Evolutionary conservation across 371 early-diverging fungal species (phyloP).

Genomic region (Funneliformis caledonium): DNA sequence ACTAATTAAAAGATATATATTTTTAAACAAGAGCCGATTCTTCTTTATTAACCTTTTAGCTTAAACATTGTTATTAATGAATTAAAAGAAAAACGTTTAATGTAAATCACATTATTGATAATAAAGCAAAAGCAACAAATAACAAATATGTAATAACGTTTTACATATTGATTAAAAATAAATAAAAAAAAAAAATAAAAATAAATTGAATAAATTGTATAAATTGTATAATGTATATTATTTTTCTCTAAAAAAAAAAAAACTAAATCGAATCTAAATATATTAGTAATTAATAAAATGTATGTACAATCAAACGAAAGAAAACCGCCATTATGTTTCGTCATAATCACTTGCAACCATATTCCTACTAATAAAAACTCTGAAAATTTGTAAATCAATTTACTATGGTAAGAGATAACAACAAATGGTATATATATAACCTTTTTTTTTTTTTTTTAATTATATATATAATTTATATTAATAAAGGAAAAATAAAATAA

Average conservation of each 20-base stretch:
- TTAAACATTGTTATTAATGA: too few species aligned
- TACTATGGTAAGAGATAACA: background rate
- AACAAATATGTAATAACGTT: background rate
- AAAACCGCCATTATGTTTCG: background rate
- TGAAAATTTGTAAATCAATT: background rate
- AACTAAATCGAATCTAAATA: background rate
- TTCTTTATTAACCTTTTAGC: too few species aligned
- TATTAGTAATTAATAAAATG: background rate
- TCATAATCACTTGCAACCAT: background rate
- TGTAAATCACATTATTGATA: too few species aligned
- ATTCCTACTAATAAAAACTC: background rate
- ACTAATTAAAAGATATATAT: too few species aligned
- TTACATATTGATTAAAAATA: background rate
- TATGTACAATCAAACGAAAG: background rate
- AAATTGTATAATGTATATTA: background rate
- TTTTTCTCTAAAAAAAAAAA: background rate
- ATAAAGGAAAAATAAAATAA: background rate
- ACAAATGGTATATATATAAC: too few species aligned
- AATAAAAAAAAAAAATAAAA: too few species aligned
- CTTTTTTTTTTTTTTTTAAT: too few species aligned
- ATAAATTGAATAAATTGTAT: background rate
- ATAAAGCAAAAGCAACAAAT: background rate
- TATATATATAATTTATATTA: background rate
- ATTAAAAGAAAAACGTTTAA: too few species aligned
- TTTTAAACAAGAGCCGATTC: too few species aligned